Conservation (phyloP, 2,329 filamentous ascomycete species). For the Xylariaceae sp. region DNA sequence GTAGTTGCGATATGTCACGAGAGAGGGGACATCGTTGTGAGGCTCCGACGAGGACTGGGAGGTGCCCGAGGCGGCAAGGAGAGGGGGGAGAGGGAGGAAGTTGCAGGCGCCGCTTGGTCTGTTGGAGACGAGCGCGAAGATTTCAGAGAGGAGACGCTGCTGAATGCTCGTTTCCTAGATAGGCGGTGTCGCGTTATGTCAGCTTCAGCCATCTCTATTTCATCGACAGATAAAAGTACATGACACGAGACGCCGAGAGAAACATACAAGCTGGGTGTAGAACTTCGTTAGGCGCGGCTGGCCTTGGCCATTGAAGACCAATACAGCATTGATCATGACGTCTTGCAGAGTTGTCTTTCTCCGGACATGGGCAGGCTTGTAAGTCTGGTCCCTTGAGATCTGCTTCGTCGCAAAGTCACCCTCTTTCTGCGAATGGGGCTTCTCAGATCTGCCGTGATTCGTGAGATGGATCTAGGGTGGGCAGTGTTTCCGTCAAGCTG, state of each 20-base stretch:
- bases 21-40: slow-evolving; percentile 83
- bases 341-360: neutral
- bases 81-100: slow-evolving; percentile 76
- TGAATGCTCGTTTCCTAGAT: slow-evolving; percentile 90
- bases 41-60: slow-evolving; percentile 60
- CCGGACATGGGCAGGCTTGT: slow-evolving; percentile 9
- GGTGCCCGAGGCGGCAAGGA: slow-evolving; percentile 59
- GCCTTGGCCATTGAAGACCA: slow-evolving; percentile 98
- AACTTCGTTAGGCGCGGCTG: slow-evolving; percentile 97
- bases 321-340: slow-evolving; percentile 93
- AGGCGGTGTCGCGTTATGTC: slow-evolving; percentile 4
- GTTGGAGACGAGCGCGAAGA: slow-evolving; percentile 92
- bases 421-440: slow-evolving; percentile 1
- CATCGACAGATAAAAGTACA: neutral
- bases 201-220: neutral
- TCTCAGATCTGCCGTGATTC: neutral
- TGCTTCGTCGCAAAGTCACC: slow-evolving; percentile 9
- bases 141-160: slow-evolving; percentile 93
- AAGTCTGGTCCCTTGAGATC: neutral
- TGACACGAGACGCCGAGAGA: slow-evolving; percentile 3
- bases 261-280: slow-evolving; percentile 84
- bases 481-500: neutral
- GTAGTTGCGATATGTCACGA: slow-evolving; percentile 97
- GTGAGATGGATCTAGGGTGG: slow-evolving; percentile 6
- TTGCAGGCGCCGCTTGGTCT: slow-evolving; percentile 91